A percentile compares a stretch with the other conserved stretches of the same genome.
These are phyloP conservation scores for Aspergillus olivimuriae DNA, from an alignment of 495 filamentous ascomycete genomes.

Conservation along the genomic window DNA sequence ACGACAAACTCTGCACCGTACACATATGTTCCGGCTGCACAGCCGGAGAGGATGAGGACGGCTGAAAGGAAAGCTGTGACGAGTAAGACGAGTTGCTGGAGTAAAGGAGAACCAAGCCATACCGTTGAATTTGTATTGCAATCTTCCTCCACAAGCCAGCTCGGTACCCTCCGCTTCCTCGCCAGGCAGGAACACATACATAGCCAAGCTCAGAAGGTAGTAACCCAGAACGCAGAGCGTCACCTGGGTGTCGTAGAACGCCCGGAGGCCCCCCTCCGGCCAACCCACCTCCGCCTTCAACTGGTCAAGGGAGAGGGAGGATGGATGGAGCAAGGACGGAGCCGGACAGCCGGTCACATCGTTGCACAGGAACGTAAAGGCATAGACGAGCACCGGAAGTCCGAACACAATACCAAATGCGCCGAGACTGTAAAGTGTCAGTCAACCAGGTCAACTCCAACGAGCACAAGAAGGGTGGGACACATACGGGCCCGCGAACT, in stretches of 20 bases:
- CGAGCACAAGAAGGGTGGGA: background rate
- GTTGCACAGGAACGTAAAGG: constrained; percentile 80
- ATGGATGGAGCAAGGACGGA: constrained; percentile 74
- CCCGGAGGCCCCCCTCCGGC: constrained; percentile 60
- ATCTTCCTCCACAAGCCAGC: constrained; percentile 61
- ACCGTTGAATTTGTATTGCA: constrained; percentile 92
- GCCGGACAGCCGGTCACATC: constrained; percentile 87
- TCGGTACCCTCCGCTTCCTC: constrained; percentile 62
- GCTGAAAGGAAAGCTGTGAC: constrained; percentile 67
- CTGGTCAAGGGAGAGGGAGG: constrained; percentile 58
- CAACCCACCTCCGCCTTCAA: constrained; percentile 76
- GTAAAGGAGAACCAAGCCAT: constrained; percentile 2
- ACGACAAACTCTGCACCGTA: constrained; percentile 77
- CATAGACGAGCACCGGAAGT: constrained; percentile 68
- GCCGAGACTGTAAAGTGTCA: constrained; percentile 53
- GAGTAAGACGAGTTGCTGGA: too few relatives aligned
- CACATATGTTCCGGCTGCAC: constrained; percentile 64
- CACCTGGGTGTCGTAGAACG: constrained; percentile 53
- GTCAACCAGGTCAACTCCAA: constrained; percentile 8
- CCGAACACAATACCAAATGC: constrained; percentile 68
- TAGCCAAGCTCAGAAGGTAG: constrained; percentile 66
- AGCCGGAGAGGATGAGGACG: constrained; percentile 57
- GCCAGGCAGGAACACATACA: constrained; percentile 76
- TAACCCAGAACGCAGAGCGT: constrained; percentile 65
- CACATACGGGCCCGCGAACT: constrained; percentile 85